Evolutionary conservation across 192 early-diverging fungal species (phyloP), one percentile per base, ranked within the genome.

Genomic region (Coemansia sp.): DNA sequence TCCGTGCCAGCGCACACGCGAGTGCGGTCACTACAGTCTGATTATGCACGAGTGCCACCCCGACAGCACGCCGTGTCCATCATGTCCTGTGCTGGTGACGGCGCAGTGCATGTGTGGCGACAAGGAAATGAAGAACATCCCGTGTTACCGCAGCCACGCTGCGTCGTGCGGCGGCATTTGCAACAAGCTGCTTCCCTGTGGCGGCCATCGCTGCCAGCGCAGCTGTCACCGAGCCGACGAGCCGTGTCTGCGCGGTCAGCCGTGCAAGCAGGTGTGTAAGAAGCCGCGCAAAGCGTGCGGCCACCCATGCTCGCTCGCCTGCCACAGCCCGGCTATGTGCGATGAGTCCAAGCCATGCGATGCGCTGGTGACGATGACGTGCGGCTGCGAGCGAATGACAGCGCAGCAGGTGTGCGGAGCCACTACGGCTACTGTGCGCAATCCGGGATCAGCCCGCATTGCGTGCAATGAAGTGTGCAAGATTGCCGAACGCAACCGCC

Each of bases 1-100:
- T 57, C 80, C 89, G 5, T 98, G 95, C 75, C 77, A 62, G 23
- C 86, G 94, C 15, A 57, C 69, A 3, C 83, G 85, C 21, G 63
- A 84, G 3, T 98, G 96, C 75, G 94, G 92, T 4, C 96, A 98
- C 69, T 60, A 83, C 7, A 83, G 84, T 15, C 68, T 88, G 58
- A 84, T 85, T 10, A 64, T 72, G 35, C 96, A 98, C 63, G 79
- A 87, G 51, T 98, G 96, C 76, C 96, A 98, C 72, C 80, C 87
- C 2, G 93, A 93, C 61, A 74, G 73, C n/a, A 88, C 87, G 53
- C 84, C 92, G 2, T 98, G 96, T 41, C 93, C 96, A 9, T 94
- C 94, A 21, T 98, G 96, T 76, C 81, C 93, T 14, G 83, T 91
- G 43, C 87, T 98, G 41, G 91, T 92, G 0, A 72, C 84, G 7